Evolutionary conservation across 208 protist genomes (phyloP), one percentile per base, ranked within the genome.

Genomic region (Polymyxa betae): DNA sequence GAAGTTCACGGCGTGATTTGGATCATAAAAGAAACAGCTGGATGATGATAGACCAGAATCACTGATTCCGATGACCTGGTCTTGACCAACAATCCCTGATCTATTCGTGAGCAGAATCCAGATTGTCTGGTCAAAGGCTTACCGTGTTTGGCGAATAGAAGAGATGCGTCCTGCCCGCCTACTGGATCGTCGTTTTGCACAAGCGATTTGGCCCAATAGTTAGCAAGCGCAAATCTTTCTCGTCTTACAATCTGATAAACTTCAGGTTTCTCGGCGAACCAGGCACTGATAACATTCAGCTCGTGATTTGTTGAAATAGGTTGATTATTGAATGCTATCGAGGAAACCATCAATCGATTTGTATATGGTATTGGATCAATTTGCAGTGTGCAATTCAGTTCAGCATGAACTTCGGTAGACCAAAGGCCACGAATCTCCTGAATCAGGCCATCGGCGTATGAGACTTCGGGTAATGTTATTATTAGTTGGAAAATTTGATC

Each of bases 11-110:
- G 5, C 24, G 49, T 60, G 49, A 20, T 82, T n/a, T 20, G 72
- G 72, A n/a, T 82, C 72, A 43, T 82, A n/a, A 43, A 82, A 82
- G 72, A 82, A 82, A 35, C 72, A 82, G n/a, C 40, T 82, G 5
- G 16, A 20, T n/a, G n/a, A 5, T 20, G 5, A 5, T 20, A 82
- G 5, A 43, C 72, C 72, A 35, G 72, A 45, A 43, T 82, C 72
- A n/a, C 72, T 82, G 72, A 82, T n/a, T 20, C 72, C 72, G 35
- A 82, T 35, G n/a, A 82, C 35, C 16, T 5, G n/a, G n/a, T 43
- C n/a, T 43, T 82, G 72, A 5, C 72, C 72, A 43, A 12, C 12
- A 16, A 82, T 82, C 16, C 40, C 40, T 43, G 35, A 43, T 43
- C 72, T 20, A 35, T 43, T 35, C 16, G 5, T 82, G 35, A 82